Percentiles rank a stretch among this genome's conserved stretches.
These are phyloP conservation scores for Maudiozyma turicensis DNA, from an alignment of 805 yeast genomes.

Conservation along the genomic window DNA sequence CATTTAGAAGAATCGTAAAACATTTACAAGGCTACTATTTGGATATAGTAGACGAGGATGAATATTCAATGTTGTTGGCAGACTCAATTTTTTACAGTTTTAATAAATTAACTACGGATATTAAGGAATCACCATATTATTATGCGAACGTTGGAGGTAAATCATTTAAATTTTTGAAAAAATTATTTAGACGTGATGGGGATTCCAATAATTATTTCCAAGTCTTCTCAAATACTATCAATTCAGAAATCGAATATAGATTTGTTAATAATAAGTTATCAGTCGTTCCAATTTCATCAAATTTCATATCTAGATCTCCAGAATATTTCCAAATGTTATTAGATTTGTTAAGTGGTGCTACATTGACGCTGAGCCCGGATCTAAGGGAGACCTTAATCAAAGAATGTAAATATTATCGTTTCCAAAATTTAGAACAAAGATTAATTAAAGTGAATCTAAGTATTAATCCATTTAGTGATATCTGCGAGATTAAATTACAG, in stretches of 20 bases:
- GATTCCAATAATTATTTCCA: slow-evolving; percentile 71
- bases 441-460: slow-evolving; percentile 5
- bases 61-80: slow-evolving; percentile 49
- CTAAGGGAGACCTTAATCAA: slow-evolving; percentile 48
- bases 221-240: slow-evolving; percentile 43
- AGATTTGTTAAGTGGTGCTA: slow-evolving; percentile 45
- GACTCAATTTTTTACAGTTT: slow-evolving; percentile 67
- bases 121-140: slow-evolving; percentile 44
- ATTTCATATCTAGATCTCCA: slow-evolving; percentile 43
- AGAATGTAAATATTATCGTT: slow-evolving; percentile 71
- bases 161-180: slow-evolving; percentile 48
- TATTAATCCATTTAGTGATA: slow-evolving; percentile 6
- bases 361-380: slow-evolving; percentile 38
- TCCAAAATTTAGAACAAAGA: slow-evolving; percentile 62
- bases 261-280: slow-evolving; percentile 15
- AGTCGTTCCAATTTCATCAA: slow-evolving; percentile 65
- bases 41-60: slow-evolving; percentile 43
- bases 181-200: slow-evolving; percentile 47
- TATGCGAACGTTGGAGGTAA: slow-evolving; percentile 47
- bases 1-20: slow-evolving; percentile 52
- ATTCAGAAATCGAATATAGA: slow-evolving; percentile 41
- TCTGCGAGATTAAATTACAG: slow-evolving; percentile 48
- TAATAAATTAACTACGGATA: slow-evolving; percentile 38
- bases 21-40: slow-evolving; percentile 77
- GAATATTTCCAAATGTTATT: slow-evolving; percentile 46